Base-by-base conservation (phyloP, 1,284 basidiomycete genomes). In the Inonotus hispidus region DNA sequence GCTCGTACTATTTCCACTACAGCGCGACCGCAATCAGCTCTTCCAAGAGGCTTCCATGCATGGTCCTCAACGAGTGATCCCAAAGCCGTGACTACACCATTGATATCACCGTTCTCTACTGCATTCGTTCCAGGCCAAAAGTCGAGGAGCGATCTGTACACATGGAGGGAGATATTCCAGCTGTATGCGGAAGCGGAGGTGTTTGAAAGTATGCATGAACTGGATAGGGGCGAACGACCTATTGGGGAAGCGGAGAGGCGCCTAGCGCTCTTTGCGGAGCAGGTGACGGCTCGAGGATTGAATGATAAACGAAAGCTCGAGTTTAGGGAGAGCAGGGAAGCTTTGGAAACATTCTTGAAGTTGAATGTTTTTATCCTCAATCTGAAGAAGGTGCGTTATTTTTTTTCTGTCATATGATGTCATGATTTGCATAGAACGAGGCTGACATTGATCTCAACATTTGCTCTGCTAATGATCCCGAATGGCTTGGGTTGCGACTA, bases 161-260 rank as follows among this genome's bases (percentile, higher is more conserved):
- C 85, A 2, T 98, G 95, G 95, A 78, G 95, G 35, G 87, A 93
- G 72, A 90, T 98, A 37, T 97, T 98, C 69, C 83, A 87, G 54
- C 75, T 96, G 1, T 98, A 96, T 75, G 79, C 92, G 56, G 93
- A 98, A 67, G 76, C 85, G 1, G 89, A 96, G 69, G 86, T 98
- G 5, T 98, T 97, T 68, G 93, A 96, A 71, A 84, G 83, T 50
- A 74, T 85, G 32, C 74, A 80, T n/a, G 95, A 97, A 71, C 73
- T 81, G 1, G 79, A 82, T 62, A 74, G 88, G 6, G 93, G 93
- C 1, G 92, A 95, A 71, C 76, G 90, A 25, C 81, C 81, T 23
- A 73, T 88, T 4, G 82, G 91, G 58, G 90, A 94, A 64, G 82
- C 85, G 3, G 92, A 96, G 71, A 75, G 74, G 52, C 81, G 90